Evolutionary conservation across 2,329 filamentous ascomycete genomes (phyloP), one percentile per base, ranked within the genome.

Genomic region (Botrytis cinerea): DNA sequence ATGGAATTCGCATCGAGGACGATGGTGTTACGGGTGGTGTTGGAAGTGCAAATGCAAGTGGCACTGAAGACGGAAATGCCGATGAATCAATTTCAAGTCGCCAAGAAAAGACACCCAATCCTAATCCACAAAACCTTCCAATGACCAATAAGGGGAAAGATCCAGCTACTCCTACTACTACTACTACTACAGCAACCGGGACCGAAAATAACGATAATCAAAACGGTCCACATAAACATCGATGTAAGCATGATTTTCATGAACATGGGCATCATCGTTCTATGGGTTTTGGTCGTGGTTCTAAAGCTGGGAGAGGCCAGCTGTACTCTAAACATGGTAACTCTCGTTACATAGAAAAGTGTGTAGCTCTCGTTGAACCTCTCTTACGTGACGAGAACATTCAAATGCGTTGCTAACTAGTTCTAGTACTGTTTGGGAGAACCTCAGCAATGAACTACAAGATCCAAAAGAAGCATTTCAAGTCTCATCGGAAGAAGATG

Each of bases 381-480:
- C 63, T 6, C 2, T 28, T 40, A 4, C 10, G 10, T 32, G 25
- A 22, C 18, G 14, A 46, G 40, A 4, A 32, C n/a, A 28, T 67
- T 54, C 16, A 10, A 18, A 18, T 48, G 28, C 25, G 28, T 67
- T 20, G 46, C 64, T 67, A 35, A 67, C 64, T 4, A 2, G 5
- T n/a, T 40, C 51, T 54, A 80, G 79, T 69, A 78, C 78, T 51
- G 70, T 80, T 16, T 81, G 79, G 79, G 78, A 78, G 40, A 78
- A 78, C 71, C 64, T 80, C 9, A 77, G 75, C 51, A 79, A 80
- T 57, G 79, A 80, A 67, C 76, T 80, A 32, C 70, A 75, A 71
- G 77, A 79, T 67, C 74, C 76, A 54, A 79, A 78, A 66, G 78
- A 81, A 67, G 79, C 82, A 62, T 79, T 80, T 59, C 80, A 81